These are phyloP conservation scores for Candida fluviatilis DNA, from an alignment of 805 yeast species.

Conservation along the genomic window DNA sequence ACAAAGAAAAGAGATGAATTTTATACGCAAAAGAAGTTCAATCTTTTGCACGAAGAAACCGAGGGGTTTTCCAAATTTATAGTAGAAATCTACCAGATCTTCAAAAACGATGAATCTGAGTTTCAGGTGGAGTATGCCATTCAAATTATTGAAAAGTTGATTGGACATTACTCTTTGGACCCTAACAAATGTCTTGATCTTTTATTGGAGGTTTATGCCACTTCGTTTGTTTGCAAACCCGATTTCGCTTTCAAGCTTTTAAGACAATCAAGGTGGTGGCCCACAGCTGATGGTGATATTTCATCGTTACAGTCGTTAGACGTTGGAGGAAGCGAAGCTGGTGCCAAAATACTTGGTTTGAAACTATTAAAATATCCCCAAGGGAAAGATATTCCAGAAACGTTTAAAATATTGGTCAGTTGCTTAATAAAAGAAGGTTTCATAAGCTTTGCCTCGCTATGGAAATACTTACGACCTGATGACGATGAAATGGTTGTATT, in stretches of 20 bases:
- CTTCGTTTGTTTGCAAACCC: slow-evolving; percentile 40
- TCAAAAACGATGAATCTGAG: slow-evolving; percentile 31
- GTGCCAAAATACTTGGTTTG: slow-evolving; percentile 52
- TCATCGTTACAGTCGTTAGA: slow-evolving; percentile 29
- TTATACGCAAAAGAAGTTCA: slow-evolving; percentile 54
- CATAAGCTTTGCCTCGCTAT: slow-evolving; percentile 59
- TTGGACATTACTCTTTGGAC: slow-evolving; percentile 76
- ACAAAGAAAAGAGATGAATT: slow-evolving; percentile 37
- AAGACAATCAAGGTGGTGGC: slow-evolving; percentile 66
- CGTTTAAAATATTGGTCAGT: slow-evolving; percentile 44
- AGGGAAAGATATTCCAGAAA: slow-evolving; percentile 37
- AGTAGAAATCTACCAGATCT: slow-evolving; percentile 42
- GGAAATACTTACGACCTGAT: slow-evolving; percentile 51
- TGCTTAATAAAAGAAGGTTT: slow-evolving; percentile 63
- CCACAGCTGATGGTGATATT: slow-evolving; percentile 31
- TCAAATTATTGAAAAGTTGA: slow-evolving; percentile 49
- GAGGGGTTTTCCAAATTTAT: slow-evolving; percentile 73
- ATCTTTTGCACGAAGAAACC: slow-evolving; percentile 66
- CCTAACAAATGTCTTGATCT: slow-evolving; percentile 66
- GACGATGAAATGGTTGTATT: slow-evolving; percentile 43
- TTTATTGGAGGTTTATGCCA: slow-evolving; percentile 49
- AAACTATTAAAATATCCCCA: slow-evolving; percentile 29
- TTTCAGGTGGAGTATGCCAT: slow-evolving; percentile 42
- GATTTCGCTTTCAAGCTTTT: slow-evolving; percentile 48
- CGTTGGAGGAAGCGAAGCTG: slow-evolving; percentile 52